Conservation (phyloP, 768 basidiomycete species). For the Daedalea quercina region DNA sequence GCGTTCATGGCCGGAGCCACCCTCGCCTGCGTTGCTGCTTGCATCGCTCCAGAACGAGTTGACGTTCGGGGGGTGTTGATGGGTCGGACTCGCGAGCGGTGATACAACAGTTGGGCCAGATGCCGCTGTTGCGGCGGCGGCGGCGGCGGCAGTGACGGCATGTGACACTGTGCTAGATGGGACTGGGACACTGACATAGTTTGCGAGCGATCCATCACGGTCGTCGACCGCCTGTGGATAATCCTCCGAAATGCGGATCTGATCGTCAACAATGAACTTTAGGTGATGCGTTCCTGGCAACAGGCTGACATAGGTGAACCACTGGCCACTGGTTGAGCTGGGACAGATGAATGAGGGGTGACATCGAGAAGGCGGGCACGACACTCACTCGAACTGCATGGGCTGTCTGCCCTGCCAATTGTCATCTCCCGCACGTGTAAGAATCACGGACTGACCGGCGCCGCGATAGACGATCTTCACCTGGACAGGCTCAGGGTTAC, state of each 20-base stretch:
- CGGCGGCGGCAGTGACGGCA: no score
- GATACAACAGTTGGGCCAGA: not conserved
- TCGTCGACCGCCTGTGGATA: slow-evolving; percentile 90
- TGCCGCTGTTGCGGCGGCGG: slow-evolving; percentile 23
- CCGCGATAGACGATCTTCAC: slow-evolving; percentile 63
- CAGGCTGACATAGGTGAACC: slow-evolving; percentile 41
- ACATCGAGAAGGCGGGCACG: not conserved
- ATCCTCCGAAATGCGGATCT: slow-evolving; percentile 73
- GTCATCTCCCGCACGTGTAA: slow-evolving; percentile 68
- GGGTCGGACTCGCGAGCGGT: slow-evolving; percentile 13
- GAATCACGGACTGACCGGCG: slow-evolving; percentile 53
- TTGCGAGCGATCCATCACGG: slow-evolving; percentile 80
- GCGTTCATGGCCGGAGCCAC: slow-evolving; percentile 12
- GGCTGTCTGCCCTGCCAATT: slow-evolving; percentile 65
- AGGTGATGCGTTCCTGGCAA: slow-evolving; percentile 90
- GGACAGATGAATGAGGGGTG: not conserved
- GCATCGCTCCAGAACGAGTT: slow-evolving; percentile 40
- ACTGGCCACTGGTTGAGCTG: slow-evolving; percentile 29
- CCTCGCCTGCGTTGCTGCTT: slow-evolving; percentile 8
- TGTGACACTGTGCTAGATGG: slow-evolving; percentile 22
- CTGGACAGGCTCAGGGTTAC: slow-evolving; percentile 23
- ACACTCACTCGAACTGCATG: slow-evolving; percentile 59
- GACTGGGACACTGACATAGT: slow-evolving; percentile 74
- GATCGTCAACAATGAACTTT: slow-evolving; percentile 91
- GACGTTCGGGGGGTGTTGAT: slow-evolving; percentile 17